A percentile compares a stretch with the other conserved stretches of the same genome.
Evolutionary conservation across 83 land plant species (phyloP).

Genomic region (Thuja plicata): DNA sequence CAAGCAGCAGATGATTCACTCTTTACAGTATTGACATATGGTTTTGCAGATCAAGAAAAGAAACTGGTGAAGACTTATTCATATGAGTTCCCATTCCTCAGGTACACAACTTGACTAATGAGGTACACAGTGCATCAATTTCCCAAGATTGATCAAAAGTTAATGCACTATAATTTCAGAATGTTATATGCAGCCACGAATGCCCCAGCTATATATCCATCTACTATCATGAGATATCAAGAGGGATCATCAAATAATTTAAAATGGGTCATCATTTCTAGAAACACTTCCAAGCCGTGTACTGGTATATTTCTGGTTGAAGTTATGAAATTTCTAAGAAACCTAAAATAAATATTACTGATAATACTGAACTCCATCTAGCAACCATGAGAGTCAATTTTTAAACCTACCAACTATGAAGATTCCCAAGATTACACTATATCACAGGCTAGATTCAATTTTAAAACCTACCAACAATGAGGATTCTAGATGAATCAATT

Average conservation of each 20-base stretch:
- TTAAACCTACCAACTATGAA: not conserved
- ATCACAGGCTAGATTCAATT: not conserved
- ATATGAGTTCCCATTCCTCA: no score
- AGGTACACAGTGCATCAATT: not conserved
- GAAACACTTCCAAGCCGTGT: not conserved
- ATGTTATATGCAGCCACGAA: no score
- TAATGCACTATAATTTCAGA: no score
- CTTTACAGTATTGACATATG: no score
- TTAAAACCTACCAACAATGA: not conserved
- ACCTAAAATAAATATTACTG: not conserved
- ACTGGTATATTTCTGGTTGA: not conserved
- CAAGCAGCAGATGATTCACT: no score
- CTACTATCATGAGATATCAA: no score
- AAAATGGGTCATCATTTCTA: not conserved
- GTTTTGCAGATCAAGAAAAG: no score
- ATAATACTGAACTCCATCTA: not conserved
- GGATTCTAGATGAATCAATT: not conserved
- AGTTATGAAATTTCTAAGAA: not conserved
- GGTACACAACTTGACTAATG: no score
- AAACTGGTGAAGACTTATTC: no score
- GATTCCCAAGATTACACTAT: not conserved
- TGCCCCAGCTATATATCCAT: no score
- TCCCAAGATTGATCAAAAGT: no score
- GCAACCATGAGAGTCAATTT: not conserved
- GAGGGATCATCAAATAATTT: no score